Evolutionary conservation across 768 basidiomycete genomes (phyloP), one percentile per base, ranked within the genome.

Genomic region (Infundibulicybe gibba): DNA sequence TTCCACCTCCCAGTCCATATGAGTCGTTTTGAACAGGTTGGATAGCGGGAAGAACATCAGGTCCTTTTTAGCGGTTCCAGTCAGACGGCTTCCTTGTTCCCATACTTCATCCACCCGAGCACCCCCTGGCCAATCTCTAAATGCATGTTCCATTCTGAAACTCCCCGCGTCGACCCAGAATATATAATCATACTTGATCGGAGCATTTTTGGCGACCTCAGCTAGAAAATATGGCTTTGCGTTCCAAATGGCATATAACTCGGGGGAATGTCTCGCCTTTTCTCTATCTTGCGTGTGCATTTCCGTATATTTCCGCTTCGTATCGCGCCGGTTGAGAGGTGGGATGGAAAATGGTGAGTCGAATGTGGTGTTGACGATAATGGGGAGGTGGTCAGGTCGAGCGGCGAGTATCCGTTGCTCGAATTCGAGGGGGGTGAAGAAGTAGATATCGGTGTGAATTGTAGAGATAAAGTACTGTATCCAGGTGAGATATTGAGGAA

Each of bases 81-180:
- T 60, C 46, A 62, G 15, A n/a, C 35, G 31, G 20, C 56, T 57
- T 3, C 65, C 74, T 21, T 66, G 56, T 15, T 65, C 43, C 66
- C 70, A 79, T 1, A 78, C 52, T 30, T 68, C 50, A 19, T 68
- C 58, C 2, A 80, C 64, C 12, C 74, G 61, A 10, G 25, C 48
- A 3, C 61, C 54, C 50, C 74, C 68, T 2, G 80, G 81, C 81
- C 81, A 83, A n/a, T 32, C 37, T 3, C 46, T 47, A 53, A 75
- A 81, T 11, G 49, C 49, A 59, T 81, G 77, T 1, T 62, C 54
- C 15, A 57, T 45, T 12, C 78, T 58, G 53, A 83, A 79, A 49
- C 76, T 75, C 6, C 75, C 79, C 2, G 79, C 77, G 51, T 82
- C 80, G 32, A 62, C 69, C 80, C 80, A 83, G 50, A 83, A 81